phyloP scores from a whole-genome alignment of 768 basidiomycete genomes.

The Xerocomellus chrysenteron region DNA sequence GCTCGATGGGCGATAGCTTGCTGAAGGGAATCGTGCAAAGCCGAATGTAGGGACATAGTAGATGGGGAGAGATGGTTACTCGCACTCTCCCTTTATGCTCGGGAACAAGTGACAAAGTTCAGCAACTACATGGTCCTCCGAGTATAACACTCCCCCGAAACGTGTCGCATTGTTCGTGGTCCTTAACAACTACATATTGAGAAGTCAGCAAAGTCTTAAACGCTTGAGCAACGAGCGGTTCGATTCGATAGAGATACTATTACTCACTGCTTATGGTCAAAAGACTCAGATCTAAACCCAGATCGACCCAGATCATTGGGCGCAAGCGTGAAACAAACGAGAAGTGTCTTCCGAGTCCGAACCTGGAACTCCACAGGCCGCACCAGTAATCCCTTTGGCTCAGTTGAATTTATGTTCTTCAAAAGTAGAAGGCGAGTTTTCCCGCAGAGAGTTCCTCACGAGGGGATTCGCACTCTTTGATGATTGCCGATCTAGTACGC shows the following conservation, averaged over 20 bases:
- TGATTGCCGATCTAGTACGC: neutral
- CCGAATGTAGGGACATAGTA: conserved; percentile 9
- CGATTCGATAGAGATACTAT: neutral
- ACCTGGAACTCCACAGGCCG: neutral
- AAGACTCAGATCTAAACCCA: neutral
- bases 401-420: neutral
- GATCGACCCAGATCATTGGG: neutral
- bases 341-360: neutral
- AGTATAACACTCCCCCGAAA: neutral
- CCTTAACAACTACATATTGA: neutral
- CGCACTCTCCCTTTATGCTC: conserved; percentile 8
- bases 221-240: neutral
- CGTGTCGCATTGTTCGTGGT: neutral
- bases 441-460: neutral
- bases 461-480: neutral
- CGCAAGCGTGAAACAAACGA: neutral
- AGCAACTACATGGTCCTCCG: neutral
- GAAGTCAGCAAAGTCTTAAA: neutral
- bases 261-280: neutral
- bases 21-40: conserved; percentile 16
- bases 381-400: neutral
- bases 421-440: neutral
- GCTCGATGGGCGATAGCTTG: conserved; percentile 6
- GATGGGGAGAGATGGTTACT: neutral
- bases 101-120: neutral